These are phyloP conservation scores for Endotrypanum monterogeii DNA, from an alignment of 208 protist species.

Conservation along the genomic window DNA sequence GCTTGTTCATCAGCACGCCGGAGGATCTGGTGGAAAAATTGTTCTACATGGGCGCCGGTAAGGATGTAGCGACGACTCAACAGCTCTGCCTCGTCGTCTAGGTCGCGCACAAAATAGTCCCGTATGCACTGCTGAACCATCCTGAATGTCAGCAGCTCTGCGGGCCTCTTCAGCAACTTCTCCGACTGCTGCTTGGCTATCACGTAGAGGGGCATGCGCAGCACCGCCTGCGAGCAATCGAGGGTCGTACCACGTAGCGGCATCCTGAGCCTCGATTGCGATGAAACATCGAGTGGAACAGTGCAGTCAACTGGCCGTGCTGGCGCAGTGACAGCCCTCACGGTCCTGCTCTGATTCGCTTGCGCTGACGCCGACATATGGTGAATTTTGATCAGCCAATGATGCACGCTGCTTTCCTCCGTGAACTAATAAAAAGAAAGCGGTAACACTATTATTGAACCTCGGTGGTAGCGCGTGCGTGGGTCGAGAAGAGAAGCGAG, in stretches of 20 bases:
- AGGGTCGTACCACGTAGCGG: constrained; percentile 8
- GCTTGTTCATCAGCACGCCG: constrained; percentile 26
- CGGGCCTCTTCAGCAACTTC: background rate
- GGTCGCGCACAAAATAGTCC: constrained; percentile 33
- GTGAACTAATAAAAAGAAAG: too few species aligned
- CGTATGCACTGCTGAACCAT: constrained; percentile 40
- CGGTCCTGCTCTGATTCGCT: background rate
- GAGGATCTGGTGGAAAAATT: constrained; percentile 25
- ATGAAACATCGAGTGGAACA: constrained; percentile 14
- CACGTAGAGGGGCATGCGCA: constrained; percentile 23
- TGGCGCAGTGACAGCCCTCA: background rate
- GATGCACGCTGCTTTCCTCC: too few species aligned
- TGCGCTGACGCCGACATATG: background rate
- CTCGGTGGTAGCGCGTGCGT: background rate
- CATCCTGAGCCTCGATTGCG: constrained; percentile 1
- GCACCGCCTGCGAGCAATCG: constrained; percentile 29
- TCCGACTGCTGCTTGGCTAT: constrained; percentile 13
- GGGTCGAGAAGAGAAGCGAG: too few species aligned
- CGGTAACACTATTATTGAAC: background rate
- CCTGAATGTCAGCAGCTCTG: constrained; percentile 25
- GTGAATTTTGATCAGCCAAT: background rate
- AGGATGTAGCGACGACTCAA: constrained; percentile 22
- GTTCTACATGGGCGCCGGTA: constrained; percentile 25
- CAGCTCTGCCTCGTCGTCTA: constrained; percentile 28
- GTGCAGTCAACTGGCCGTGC: constrained; percentile 9